Base-by-base conservation (phyloP, 1,284 basidiomycete species). In the Phenoliferia sp. region DNA sequence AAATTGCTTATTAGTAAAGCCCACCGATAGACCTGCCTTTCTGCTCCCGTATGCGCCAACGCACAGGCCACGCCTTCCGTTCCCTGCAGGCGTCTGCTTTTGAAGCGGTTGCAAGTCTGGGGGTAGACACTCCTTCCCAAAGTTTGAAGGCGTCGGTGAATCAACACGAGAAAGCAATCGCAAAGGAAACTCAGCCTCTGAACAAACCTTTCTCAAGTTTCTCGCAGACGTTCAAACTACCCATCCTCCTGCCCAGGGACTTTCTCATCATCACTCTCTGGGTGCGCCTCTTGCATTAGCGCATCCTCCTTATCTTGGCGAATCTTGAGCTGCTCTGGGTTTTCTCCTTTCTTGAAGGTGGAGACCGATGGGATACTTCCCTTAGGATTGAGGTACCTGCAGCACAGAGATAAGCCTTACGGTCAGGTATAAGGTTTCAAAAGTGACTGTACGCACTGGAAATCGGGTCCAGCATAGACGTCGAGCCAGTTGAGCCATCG, bases 401-500 rank as follows among this genome's bases (percentile, higher is more conserved):
- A 28, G 35, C 28, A 17, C 22, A n/a, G 26, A 19, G n/a, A n/a
- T 32, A 4, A 59, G 54, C n/a, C n/a, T 19, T 2, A 12, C 1
- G 12, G 28, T 9, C 19, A 28, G 12, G 54, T 1, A 3, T 26
- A 55, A 15, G 54, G 39, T 12, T 12, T 12, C 12, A 9, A 31
- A 31, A 55, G 54, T 15, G 54, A 29, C 29, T 52, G 36, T 22
- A 73, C 68, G 44, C 32, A 75, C 62, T 71, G 76, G 35, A 78
- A 77, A 50, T 78, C 76, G 22, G 55, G 33, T 12, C 70, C 73
- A 15, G 59, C n/a, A 32, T 70, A 69, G 16, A 69, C 63, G 59
- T 78, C 77, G 56, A 78, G 72, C 55, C 78, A 78, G 65, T 79
- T 79, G 57, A 81, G 70, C 79, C 79, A 80, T 59, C 79, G 77